These are phyloP conservation scores for Lipomyces anomalus DNA, from an alignment of 805 yeast species.

Conservation along the genomic window DNA sequence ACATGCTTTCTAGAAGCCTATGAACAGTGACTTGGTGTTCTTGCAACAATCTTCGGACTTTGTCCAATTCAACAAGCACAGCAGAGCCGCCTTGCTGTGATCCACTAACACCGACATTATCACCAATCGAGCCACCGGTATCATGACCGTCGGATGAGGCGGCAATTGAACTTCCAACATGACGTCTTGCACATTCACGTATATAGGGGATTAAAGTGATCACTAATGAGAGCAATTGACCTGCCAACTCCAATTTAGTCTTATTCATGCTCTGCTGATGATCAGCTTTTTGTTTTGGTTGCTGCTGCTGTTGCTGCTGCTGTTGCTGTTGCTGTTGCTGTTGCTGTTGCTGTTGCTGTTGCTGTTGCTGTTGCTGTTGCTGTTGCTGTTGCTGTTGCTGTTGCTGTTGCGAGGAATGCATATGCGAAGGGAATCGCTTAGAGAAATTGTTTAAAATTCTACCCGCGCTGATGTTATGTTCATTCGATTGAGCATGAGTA, in stretches of 20 bases:
- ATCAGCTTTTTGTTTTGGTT: too few species aligned
- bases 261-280: not conserved
- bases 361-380: too few species aligned
- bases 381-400: not conserved
- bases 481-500: constrained; percentile 41
- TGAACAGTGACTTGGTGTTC: constrained; percentile 45
- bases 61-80: constrained; percentile 36
- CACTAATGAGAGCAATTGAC: constrained; percentile 55
- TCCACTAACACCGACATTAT: too few species aligned
- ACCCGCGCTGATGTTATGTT: constrained; percentile 66
- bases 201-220: constrained; percentile 38
- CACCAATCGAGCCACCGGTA: too few species aligned
- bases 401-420: not conserved
- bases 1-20: not conserved
- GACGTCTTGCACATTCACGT: constrained; percentile 32
- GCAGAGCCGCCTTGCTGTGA: constrained; percentile 25
- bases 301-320: not conserved
- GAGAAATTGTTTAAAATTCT: constrained; percentile 70
- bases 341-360: not conserved
- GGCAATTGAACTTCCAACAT: constrained; percentile 18
- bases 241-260: constrained; percentile 51
- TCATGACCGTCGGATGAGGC: constrained; percentile 10
- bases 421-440: constrained; percentile 35
- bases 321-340: not conserved
- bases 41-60: constrained; percentile 39